phyloP scores from a whole-genome alignment of 2,329 filamentous ascomycete genomes.

The Cyphellophora attinorum region DNA sequence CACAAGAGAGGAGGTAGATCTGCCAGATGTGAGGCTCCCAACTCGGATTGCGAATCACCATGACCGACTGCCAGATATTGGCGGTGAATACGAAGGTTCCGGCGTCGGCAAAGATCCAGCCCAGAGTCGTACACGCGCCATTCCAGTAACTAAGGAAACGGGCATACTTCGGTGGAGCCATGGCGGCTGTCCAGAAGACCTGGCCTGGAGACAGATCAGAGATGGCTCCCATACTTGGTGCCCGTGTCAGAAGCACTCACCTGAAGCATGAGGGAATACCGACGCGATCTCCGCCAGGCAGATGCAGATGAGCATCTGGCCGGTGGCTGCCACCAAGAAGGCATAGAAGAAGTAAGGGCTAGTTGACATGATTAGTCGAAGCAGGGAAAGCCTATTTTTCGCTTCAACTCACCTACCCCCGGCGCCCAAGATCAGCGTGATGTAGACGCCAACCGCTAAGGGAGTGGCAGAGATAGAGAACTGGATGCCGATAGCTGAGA shows the following conservation, averaged over 20 bases:
- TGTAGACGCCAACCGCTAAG: slow-evolving; percentile 9
- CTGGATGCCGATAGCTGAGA: slow-evolving; percentile 2
- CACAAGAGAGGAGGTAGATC: slow-evolving; percentile 15
- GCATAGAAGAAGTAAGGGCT: slow-evolving; percentile 12
- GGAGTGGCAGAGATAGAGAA: slow-evolving; percentile 6
- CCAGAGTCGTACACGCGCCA: slow-evolving; percentile 44
- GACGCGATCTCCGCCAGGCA: slow-evolving; percentile 31
- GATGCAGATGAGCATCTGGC: neutral
- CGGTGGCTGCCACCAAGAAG: slow-evolving; percentile 5
- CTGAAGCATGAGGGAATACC: slow-evolving; percentile 41
- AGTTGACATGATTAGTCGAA: too few relatives aligned
- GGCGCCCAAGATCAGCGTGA: slow-evolving; percentile 6
- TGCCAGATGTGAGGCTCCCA: slow-evolving; percentile 14
- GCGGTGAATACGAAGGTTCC: slow-evolving; percentile 4
- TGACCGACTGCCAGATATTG: slow-evolving; percentile 8
- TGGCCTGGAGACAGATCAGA: too few relatives aligned
- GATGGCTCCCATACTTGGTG: too few relatives aligned
- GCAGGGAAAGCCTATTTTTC: too few relatives aligned
- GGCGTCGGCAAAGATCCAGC: slow-evolving; percentile 44
- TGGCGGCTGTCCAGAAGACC: slow-evolving; percentile 4
- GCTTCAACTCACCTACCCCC: slow-evolving; percentile 9
- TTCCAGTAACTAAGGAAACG: slow-evolving; percentile 38
- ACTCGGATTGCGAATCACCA: slow-evolving; percentile 8
- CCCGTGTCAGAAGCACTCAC: slow-evolving; percentile 43
- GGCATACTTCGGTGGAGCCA: slow-evolving; percentile 36